phyloP scores from a whole-genome alignment of 2,329 filamentous ascomycete genomes.

The Claviceps pusilla region DNA sequence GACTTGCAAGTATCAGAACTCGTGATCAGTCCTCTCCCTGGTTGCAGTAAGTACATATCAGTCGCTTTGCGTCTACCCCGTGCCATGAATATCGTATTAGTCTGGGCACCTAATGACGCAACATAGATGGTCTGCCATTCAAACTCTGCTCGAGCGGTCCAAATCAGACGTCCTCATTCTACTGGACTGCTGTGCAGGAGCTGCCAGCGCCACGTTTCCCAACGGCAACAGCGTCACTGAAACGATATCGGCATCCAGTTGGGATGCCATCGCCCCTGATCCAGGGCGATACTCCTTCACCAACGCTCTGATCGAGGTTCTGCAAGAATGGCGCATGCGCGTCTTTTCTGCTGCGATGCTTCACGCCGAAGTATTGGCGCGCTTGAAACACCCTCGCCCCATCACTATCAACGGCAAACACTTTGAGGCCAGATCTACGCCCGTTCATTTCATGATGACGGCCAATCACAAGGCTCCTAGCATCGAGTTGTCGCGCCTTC shows the following conservation, averaged over 20 bases:
- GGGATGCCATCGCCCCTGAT: constrained; percentile 45
- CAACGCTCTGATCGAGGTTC: constrained; percentile 41
- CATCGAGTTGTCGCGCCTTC: constrained; percentile 35
- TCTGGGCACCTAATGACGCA: neutral
- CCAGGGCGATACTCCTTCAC: constrained; percentile 46
- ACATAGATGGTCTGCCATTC: constrained; percentile 43
- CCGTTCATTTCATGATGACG: constrained; percentile 50
- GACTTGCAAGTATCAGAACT: constrained; percentile 20
- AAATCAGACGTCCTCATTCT: constrained; percentile 42
- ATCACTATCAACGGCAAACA: constrained; percentile 42
- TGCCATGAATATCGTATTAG: neutral
- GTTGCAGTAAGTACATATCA: constrained; percentile 30
- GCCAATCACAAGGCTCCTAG: constrained; percentile 43
- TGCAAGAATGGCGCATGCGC: constrained; percentile 39
- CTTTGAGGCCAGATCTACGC: constrained; percentile 42
- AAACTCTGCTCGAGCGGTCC: constrained; percentile 42
- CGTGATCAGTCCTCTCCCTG: constrained; percentile 37
- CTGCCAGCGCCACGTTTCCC: constrained; percentile 43
- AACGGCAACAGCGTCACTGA: constrained; percentile 45
- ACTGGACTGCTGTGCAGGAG: constrained; percentile 44
- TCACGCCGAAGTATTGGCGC: constrained; percentile 44
- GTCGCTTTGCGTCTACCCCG: neutral
- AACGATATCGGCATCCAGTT: constrained; percentile 46
- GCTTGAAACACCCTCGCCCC: constrained; percentile 43
- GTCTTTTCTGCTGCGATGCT: constrained; percentile 46